phyloP scores from a whole-genome alignment of 345 rosid species.

The Boechera stricta region DNA sequence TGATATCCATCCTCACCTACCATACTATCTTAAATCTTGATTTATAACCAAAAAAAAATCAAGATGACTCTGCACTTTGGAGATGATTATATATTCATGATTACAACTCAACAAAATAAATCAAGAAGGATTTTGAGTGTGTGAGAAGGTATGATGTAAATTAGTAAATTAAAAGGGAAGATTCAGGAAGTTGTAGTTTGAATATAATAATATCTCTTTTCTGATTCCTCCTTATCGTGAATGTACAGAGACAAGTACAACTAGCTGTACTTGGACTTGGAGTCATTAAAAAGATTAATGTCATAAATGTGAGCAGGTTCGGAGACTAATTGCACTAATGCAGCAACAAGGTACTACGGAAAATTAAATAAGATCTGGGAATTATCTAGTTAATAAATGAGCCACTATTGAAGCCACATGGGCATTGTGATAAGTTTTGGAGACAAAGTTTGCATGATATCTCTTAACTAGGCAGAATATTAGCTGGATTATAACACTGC shows the following conservation, averaged over 20 bases:
- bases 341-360: too few species aligned
- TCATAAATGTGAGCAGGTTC: too few species aligned
- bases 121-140: neutral
- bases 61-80: neutral
- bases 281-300: neutral
- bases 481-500: too few species aligned
- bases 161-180: neutral
- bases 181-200: neutral
- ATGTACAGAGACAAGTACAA: slow-evolving; percentile 42
- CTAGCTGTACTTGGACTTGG: slow-evolving; percentile 41
- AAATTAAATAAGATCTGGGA: too few species aligned
- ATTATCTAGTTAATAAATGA: too few species aligned
- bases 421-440: too few species aligned
- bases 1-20: slow-evolving; percentile 11
- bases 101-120: slow-evolving; percentile 8
- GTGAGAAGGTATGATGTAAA: slow-evolving; percentile 6
- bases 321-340: too few species aligned
- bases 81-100: neutral
- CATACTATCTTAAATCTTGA: slow-evolving; percentile 29
- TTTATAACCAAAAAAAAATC: neutral
- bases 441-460: too few species aligned
- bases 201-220: neutral
- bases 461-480: too few species aligned
- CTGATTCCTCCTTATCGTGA: slow-evolving; percentile 27
- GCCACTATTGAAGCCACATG: too few species aligned